phyloP scores from a whole-genome alignment of 768 basidiomycete species.

The Auriscalpium microsporum region DNA sequence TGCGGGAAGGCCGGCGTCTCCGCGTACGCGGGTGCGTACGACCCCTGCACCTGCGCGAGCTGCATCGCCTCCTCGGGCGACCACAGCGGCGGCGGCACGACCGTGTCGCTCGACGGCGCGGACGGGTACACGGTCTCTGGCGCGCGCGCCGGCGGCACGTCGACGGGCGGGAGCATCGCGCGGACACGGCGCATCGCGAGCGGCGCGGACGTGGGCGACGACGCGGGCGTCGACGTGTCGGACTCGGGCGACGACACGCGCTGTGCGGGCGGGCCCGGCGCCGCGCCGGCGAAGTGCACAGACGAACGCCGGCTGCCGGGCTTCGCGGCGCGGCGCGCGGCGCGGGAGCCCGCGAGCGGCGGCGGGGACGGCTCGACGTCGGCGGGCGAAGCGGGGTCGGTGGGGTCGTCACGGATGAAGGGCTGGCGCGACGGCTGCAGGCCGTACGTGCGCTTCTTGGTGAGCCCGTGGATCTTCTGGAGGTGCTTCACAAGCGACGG shows the following conservation, averaged over 20 bases:
- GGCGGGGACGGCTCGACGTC: not conserved
- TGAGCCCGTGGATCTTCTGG: conserved; percentile 15
- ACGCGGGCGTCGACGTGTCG: conserved; percentile 9
- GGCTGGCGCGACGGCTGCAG: conserved; percentile 8
- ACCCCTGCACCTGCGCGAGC: not conserved
- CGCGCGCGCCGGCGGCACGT: not conserved
- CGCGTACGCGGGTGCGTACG: too few species aligned
- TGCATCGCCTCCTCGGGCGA: not conserved
- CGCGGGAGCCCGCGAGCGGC: not conserved
- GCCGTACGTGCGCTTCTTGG: conserved; percentile 16
- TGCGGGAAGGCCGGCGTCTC: too few species aligned
- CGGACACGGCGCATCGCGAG: not conserved
- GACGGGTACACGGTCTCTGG: conserved; percentile 1
- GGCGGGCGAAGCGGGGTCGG: not conserved
- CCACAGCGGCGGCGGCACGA: not conserved
- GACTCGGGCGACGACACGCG: conserved; percentile 14
- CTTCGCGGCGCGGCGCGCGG: conserved; percentile 3
- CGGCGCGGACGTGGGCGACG: conserved; percentile 7
- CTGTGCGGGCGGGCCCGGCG: not conserved
- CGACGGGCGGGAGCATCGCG: not conserved
- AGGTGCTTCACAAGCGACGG: conserved; percentile 14
- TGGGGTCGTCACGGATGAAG: conserved; percentile 11
- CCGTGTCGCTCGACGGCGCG: not conserved
- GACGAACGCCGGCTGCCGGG: conserved; percentile 9
- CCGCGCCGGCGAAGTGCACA: not conserved